Base-by-base conservation (phyloP, 352 stramenopile genomes). In the Ophiocytium majus region DNA sequence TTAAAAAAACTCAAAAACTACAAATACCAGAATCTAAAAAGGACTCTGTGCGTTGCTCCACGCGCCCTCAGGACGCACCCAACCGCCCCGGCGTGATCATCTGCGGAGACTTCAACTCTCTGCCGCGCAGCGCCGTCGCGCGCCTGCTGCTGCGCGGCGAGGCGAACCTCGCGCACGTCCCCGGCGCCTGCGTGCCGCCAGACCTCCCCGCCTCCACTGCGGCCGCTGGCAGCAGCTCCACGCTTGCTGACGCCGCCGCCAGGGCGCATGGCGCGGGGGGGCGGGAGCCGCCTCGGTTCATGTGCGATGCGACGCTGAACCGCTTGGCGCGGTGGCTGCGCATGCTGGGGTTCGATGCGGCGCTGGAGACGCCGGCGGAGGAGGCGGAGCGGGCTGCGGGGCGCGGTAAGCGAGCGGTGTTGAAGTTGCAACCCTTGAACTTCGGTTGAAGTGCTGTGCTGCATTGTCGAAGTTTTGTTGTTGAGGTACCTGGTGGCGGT, bases 291-390 rank as follows among this genome's bases (percentile, higher is more conserved):
- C 43, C 43, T 5, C 43, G 43, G 5, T 78, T 78, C 35, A 43
- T 81, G 75, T 81, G 75, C 32, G 75, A 81, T 43, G 75, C 75
- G n/a, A 43, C 75, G 75, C 75, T 81, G 5, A 81, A 81, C 75
- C 37, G 36, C 5, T 17, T 81, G 5, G 19, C 19, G 19, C 31
- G 75, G 1, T 81, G 75, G 75, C 75, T 81, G 31, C 75, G 75
- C 31, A 81, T 81, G 75, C 36, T 81, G 1, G 75, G 75, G 10
- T 36, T 57, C 75, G 75, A 81, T 17, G 50, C 75, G 14, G 75
- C 19, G 36, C 28, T 50, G 19, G 75, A 81, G 50, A 81, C 75
- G 23, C 34, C 9, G 31, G 75, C 1, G 36, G 75, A 81, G 50
- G 75, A 81, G 50, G 19, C 32, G 14, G 75, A 28, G 31, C 31